Base-by-base conservation (phyloP, 2,329 filamentous ascomycete species). In the Ascochyta viciae-villosae region DNA sequence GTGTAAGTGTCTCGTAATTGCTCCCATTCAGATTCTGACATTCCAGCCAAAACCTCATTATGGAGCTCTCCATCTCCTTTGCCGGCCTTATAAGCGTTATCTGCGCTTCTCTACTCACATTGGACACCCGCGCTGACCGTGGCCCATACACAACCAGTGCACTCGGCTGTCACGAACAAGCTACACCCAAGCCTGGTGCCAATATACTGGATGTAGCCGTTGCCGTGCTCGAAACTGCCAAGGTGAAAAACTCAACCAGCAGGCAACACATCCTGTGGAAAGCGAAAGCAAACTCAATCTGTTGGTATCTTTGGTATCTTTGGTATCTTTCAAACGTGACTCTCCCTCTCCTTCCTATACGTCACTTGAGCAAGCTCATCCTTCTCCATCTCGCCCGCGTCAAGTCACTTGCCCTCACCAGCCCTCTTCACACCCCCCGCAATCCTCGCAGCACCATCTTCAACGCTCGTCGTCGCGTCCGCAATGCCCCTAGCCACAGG, bases 361-460 rank as follows among this genome's bases (percentile, higher is more conserved):
- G 39, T 13, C 38, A 22, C 34, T 15, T 22, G 19, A 13, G 39
- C 39, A 39, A n/a, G 3, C 22, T 13, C 38, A 19, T 45, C 38
- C 34, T n/a, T 33, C 35, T 34, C 24, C 47, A 27, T 9, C 10
- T 22, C 23, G 16, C 24, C 15, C 38, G 26, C 15, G 2, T 37
- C 5, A 29, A 23, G 10, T 50, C 73, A 79, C 70, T 78, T 81
- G 50, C 78, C 78, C 62, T 81, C 75, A 0, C 79, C 79, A 53
- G 78, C 79, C 56, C 79, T 71, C 74, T 81, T 80, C 6, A 78
- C 76, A 0, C 79, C 79, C 46, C 76, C 77, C 1, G 77, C 78
- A 42, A 79, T 75, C 33, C 69, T 68, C n/a, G 70, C 70, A 15
- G 75, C 75, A 1, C 76, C 79, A 47, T 78, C 74, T 56, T 81